Evolutionary conservation across 176 grass and related monocot genomes (phyloP).

Genomic region (Hordeum vulgare): DNA sequence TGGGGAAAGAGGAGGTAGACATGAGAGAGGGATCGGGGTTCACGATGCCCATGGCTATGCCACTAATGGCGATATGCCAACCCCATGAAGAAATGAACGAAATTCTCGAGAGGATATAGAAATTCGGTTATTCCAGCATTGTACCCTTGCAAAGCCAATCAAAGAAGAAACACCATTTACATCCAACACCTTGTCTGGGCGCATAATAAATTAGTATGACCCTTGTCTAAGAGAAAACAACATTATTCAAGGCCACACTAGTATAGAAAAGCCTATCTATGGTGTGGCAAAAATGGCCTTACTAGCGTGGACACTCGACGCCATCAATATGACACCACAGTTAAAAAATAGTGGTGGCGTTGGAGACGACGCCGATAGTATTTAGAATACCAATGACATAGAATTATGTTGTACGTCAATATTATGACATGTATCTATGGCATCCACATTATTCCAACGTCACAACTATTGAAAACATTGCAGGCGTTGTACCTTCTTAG

Average conservation of each 20-base stretch:
- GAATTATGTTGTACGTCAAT: no score
- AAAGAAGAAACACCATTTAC: background rate
- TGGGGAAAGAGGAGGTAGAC: slow-evolving; percentile 25
- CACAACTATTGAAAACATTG: no score
- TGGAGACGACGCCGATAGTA: no score
- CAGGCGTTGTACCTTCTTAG: no score
- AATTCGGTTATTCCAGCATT: background rate
- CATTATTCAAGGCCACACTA: background rate
- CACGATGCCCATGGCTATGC: slow-evolving; percentile 55
- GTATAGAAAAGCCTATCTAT: no score
- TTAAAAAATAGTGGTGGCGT: no score
- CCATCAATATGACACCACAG: no score
- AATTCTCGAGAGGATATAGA: background rate
- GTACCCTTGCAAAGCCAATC: background rate
- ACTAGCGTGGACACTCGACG: no score
- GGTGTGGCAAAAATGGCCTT: no score
- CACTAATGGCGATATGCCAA: slow-evolving; percentile 25
- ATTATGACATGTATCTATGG: no score
- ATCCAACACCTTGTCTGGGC: background rate
- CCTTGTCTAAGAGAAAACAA: background rate
- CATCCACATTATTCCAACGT: no score
- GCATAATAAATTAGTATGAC: background rate
- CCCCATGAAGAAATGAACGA: slow-evolving; percentile 8
- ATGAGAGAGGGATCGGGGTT: slow-evolving; percentile 51
- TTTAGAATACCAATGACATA: no score